Evolutionary conservation across 352 stramenopile species (phyloP), one percentile per base, ranked within the genome.

Genomic region (Phytopythium aichiense): DNA sequence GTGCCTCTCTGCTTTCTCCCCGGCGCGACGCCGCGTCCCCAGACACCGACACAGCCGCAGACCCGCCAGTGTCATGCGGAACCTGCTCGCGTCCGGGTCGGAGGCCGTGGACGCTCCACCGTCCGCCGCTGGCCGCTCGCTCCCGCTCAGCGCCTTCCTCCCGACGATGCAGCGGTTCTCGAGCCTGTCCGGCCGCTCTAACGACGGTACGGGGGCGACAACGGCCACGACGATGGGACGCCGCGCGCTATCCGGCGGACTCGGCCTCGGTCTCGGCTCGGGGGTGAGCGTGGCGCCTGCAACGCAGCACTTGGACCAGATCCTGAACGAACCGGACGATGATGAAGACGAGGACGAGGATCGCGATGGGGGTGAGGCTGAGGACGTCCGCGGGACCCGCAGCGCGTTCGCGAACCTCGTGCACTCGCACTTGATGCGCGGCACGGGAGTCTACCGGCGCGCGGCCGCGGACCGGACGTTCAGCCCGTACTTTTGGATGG

Each of bases 261-360:
- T 31, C 5, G 23, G 18, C 7, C 3, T 31, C 5, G 22, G 15
- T 2, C 46, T 4, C 40, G 43, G 60, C 28, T 35, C 16, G n/a
- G 43, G 33, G 16, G 53, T 37, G 25, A 60, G 50, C 46, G 35
- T 23, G 33, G 54, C 38, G 23, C 28, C 37, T 1, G 11, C 38
- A 57, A 37, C 38, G 30, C 45, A 35, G 3, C 59, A 35, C 1
- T 60, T 73, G 20, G 61, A 68, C 33, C 59, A 49, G 35, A 51
- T 72, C 16, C 53, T 74, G 18, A 61, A 73, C 50, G 63, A 69
- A n/a, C 58, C 67, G 13, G 60, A 77, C 33, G 62, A 64, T n/a
- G 61, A 66, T 4, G 70, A 58, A 38, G 25, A 40, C 8, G 49
- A 31, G 25, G 30, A 23, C 25, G 49, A 55, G 20, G 35, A 42